Base-by-base conservation (phyloP, 352 stramenopile genomes). In the Globisporangium spiculum region DNA sequence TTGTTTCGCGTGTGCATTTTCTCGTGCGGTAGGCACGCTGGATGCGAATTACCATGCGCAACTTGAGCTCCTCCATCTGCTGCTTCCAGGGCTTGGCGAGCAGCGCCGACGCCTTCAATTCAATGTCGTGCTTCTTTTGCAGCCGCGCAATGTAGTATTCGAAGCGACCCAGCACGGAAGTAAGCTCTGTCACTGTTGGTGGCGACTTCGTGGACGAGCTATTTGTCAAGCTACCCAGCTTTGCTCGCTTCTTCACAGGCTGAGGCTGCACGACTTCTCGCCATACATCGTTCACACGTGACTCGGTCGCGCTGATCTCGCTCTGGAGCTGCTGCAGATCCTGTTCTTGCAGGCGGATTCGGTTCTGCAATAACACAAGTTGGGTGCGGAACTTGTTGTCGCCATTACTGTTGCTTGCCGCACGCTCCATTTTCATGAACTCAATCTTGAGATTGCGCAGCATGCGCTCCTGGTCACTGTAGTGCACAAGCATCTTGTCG, bases 41-140 rank as follows among this genome's bases (percentile, higher is more conserved):
- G 55, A 95, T 89, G 14, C 79, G 81, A 20, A 92, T 79, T 0
- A 86, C 73, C 83, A 92, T 92, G 9, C 80, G 83, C 1, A 89
- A 48, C 50, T 84, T 64, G 8, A 92, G 66, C 18, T 88, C 84
- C 27, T 93, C 77, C 72, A 93, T 80, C 63, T 95, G 85, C 66
- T 88, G 68, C 56, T 89, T 76, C 87, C 87, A 95, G 0, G 83
- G 76, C 18, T 82, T 81, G 26, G 80, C 67, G 12, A 92, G 60
- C 30, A 88, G 56, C 18, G 68, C 70, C 1, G 81, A 83, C 0
- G 86, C 77, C 53, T 90, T 87, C 22, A 87, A 66, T 59, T 86
- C 80, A 34, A 92, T 78, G 24, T 84, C 73, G 50, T 91, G 72
- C 46, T 81, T 86, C 27, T 72, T 74, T 53, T 93, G 75, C 4